These are phyloP conservation scores for Entomortierella chlamydospora DNA, from an alignment of 192 early-diverging fungal genomes.

Conservation along the genomic window DNA sequence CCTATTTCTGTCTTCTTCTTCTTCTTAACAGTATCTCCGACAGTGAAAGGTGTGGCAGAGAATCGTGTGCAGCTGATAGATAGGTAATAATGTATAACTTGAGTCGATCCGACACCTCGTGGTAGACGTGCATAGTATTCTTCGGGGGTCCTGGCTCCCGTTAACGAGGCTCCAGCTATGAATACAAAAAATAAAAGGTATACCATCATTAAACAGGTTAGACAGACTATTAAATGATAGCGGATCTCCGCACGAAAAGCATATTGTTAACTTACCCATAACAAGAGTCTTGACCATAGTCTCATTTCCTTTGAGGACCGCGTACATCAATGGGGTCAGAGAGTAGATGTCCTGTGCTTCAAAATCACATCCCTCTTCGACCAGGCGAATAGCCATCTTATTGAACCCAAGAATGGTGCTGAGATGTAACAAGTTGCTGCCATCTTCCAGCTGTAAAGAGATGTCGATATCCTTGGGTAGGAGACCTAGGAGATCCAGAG, in stretches of 20 bases:
- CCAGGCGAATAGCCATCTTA: constrained; percentile 4
- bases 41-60: neutral
- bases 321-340: constrained; percentile 46
- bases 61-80: constrained; percentile 32
- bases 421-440: constrained; percentile 42
- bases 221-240: too few species aligned
- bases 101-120: neutral
- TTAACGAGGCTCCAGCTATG: constrained; percentile 35
- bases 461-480: constrained; percentile 28
- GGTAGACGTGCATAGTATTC: constrained; percentile 31
- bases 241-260: too few species aligned
- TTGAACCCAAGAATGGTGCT: constrained; percentile 26
- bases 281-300: constrained; percentile 17
- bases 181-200: constrained; percentile 1
- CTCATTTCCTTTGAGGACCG: constrained; percentile 41
- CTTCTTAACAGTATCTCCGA: too few species aligned
- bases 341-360: constrained; percentile 29
- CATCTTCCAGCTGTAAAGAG: constrained; percentile 48
- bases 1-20: neutral
- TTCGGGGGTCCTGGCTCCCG: constrained; percentile 31
- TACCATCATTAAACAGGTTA: too few species aligned
- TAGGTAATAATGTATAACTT: constrained; percentile 12
- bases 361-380: constrained; percentile 46
- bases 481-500: constrained; percentile 13
- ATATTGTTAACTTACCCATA: constrained; percentile 38